These are phyloP conservation scores for Lumnitzera racemosa DNA, from an alignment of 345 rosid genomes.

Conservation along the genomic window DNA sequence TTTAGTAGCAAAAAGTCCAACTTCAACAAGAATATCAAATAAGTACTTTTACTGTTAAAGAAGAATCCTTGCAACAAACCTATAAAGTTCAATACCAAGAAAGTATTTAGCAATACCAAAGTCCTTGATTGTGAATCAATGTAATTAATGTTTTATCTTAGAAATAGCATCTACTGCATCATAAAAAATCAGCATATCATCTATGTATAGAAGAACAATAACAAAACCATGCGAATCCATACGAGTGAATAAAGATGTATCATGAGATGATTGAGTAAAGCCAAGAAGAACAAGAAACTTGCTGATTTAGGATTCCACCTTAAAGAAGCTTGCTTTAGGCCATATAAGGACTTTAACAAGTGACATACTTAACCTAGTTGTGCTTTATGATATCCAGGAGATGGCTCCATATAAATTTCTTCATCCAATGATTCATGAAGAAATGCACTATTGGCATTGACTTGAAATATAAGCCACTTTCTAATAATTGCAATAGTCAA, in stretches of 20 bases:
- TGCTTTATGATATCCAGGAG: background rate
- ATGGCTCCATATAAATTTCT: background rate
- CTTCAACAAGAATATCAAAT: background rate
- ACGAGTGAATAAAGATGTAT: background rate
- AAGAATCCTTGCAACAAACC: too few species aligned
- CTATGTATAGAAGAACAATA: too few species aligned
- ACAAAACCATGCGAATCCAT: too few species aligned
- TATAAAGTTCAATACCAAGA: too few species aligned
- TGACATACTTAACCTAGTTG: background rate
- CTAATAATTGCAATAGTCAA: too few species aligned
- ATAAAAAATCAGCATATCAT: too few species aligned
- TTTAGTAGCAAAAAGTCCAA: background rate
- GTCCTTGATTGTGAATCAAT: too few species aligned
- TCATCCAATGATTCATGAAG: background rate
- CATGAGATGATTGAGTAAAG: background rate
- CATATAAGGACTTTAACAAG: background rate
- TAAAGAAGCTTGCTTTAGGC: background rate
- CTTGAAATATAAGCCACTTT: background rate
- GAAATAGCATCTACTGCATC: too few species aligned
- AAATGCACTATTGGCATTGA: background rate
- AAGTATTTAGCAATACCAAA: too few species aligned
- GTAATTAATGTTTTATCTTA: too few species aligned
- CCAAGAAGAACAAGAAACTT: too few species aligned
- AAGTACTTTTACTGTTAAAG: too few species aligned
- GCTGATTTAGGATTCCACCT: background rate